phyloP scores from a whole-genome alignment of 139 green algal genomes.

The Coccomyxa sp. region DNA sequence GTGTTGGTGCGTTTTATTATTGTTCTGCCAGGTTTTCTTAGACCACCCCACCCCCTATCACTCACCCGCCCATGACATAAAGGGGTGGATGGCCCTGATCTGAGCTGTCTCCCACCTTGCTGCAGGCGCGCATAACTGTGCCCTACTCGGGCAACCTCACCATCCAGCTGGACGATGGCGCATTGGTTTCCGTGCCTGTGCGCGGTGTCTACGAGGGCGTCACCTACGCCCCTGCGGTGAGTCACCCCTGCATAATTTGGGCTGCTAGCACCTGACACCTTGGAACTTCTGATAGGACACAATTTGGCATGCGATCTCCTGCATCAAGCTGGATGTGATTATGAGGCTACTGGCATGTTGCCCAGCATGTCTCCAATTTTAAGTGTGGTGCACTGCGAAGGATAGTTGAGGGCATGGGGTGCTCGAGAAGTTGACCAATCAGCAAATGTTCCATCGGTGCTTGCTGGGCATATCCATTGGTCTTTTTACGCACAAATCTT shows the following conservation, averaged over 20 bases:
- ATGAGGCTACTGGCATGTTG: too few relatives aligned
- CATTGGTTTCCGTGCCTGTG: neutral
- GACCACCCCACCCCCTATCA: neutral
- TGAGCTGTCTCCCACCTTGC: neutral
- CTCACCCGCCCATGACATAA: neutral
- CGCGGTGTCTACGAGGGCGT: neutral
- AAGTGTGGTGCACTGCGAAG: too few relatives aligned
- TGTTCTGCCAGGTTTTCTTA: neutral
- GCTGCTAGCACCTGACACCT: too few relatives aligned
- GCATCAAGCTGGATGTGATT: too few relatives aligned
- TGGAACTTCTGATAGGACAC: too few relatives aligned
- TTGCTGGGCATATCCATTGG: too few relatives aligned
- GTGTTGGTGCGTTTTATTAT: neutral
- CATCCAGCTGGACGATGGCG: neutral
- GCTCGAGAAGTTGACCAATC: too few relatives aligned
- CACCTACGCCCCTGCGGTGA: neutral
- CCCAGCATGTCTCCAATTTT: too few relatives aligned
- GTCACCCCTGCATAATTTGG: neutral
- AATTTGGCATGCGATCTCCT: too few relatives aligned
- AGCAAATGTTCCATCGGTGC: too few relatives aligned
- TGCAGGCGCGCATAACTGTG: neutral
- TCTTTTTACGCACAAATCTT: too few relatives aligned
- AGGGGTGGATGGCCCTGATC: neutral
- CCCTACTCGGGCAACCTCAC: neutral
- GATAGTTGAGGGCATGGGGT: too few relatives aligned